Evolutionary conservation across 257 asterid species (phyloP).

Genomic region (Henckelia pumila): DNA sequence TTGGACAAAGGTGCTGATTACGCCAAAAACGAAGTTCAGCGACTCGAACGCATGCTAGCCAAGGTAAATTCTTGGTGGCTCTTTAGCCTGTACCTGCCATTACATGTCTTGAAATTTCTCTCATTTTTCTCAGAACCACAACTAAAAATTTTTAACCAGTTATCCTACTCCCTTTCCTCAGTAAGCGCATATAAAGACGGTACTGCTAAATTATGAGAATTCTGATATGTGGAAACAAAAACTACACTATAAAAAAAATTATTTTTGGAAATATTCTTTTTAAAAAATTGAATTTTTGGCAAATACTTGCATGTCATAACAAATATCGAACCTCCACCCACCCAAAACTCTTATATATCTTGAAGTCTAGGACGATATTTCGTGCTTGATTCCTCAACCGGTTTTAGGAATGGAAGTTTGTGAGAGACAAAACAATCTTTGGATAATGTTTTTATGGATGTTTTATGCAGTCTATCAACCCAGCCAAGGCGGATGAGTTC

Average conservation of each 20-base stretch:
- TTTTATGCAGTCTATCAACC: conserved; percentile 57
- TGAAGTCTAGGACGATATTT: too few relatives aligned
- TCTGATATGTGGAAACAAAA: too few relatives aligned
- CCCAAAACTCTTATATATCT: too few relatives aligned
- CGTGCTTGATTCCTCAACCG: too few relatives aligned
- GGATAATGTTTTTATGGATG: conserved; percentile 1
- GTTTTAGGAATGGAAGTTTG: background rate
- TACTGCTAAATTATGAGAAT: too few relatives aligned
- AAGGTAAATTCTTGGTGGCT: conserved; percentile 49
- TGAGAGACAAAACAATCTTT: background rate
- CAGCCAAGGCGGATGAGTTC: conserved; percentile 81
- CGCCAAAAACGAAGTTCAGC: conserved; percentile 69
- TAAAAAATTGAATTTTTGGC: too few relatives aligned
- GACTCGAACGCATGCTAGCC: conserved; percentile 81
- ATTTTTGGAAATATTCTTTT: too few relatives aligned
- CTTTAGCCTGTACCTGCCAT: background rate
- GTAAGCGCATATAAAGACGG: too few relatives aligned
- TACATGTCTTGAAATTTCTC: background rate
- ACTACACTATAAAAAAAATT: too few relatives aligned
- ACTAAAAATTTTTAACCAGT: background rate
- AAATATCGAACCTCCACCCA: too few relatives aligned
- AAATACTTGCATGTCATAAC: too few relatives aligned
- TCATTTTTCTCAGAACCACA: background rate
- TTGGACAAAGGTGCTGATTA: conserved; percentile 80
- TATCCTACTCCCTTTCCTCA: background rate